phyloP scores from a whole-genome alignment of 2,329 filamentous ascomycete species.

The Monilinia fructigena region DNA sequence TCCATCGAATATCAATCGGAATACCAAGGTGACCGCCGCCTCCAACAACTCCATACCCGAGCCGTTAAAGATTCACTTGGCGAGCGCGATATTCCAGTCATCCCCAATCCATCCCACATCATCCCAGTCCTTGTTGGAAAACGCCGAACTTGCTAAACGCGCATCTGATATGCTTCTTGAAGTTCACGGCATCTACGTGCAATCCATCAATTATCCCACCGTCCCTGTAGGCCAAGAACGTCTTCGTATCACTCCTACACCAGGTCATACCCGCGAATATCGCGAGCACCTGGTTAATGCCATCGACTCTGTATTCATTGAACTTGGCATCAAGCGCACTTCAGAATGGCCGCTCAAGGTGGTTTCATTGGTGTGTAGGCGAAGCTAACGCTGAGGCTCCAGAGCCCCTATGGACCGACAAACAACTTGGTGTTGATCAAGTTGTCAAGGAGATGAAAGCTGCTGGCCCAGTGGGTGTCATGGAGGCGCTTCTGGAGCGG shows the following conservation, averaged over 20 bases:
- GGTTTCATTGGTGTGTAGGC: constrained; percentile 93
- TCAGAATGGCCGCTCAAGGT: constrained; percentile 84
- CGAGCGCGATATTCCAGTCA: constrained; percentile 85
- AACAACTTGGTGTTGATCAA: constrained; percentile 76
- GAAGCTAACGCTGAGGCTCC: constrained; percentile 59
- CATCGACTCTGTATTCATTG: constrained; percentile 82
- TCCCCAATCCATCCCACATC: constrained; percentile 96
- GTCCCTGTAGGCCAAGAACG: constrained; percentile 97
- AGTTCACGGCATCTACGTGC: constrained; percentile 92
- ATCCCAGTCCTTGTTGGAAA: constrained; percentile 87
- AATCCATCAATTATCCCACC: constrained; percentile 98
- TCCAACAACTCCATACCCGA: constrained; percentile 95
- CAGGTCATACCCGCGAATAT: constrained; percentile 81
- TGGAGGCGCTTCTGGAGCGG: constrained; percentile 59
- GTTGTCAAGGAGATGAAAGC: constrained; percentile 60
- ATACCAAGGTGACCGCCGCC: constrained; percentile 79
- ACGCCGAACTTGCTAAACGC: constrained; percentile 86
- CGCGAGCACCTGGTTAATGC: constrained; percentile 83
- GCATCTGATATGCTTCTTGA: constrained; percentile 89
- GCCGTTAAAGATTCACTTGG: constrained; percentile 84
- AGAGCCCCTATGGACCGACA: constrained; percentile 85
- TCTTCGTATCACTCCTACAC: constrained; percentile 92
- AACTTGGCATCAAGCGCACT: constrained; percentile 87
- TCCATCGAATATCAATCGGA: constrained; percentile 93
- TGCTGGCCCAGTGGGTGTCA: constrained; percentile 47